These are phyloP conservation scores for Pichia nakasei DNA, from an alignment of 805 yeast species.

Conservation along the genomic window DNA sequence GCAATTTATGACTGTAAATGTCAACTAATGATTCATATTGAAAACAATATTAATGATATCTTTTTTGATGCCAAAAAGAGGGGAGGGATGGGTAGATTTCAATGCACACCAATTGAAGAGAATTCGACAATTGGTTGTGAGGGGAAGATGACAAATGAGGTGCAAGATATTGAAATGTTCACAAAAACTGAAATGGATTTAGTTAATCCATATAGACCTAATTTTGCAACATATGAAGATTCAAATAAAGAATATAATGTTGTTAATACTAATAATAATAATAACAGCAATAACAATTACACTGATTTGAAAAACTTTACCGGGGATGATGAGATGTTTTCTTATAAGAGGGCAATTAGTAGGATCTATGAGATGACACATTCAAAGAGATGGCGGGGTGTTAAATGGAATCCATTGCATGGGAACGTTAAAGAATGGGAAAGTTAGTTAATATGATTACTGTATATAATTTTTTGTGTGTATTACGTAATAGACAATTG, in stretches of 20 bases:
- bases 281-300: conserved; percentile 27
- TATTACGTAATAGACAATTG: too few relatives aligned
- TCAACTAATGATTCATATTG: conserved; percentile 45
- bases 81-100: conserved; percentile 3
- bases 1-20: conserved; percentile 64
- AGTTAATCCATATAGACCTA: conserved; percentile 60
- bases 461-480: too few relatives aligned
- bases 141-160: conserved; percentile 5
- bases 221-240: conserved; percentile 53
- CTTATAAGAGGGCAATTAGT: conserved; percentile 62
- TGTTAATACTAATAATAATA: conserved; percentile 9
- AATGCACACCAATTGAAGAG: conserved; percentile 13
- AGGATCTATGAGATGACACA: conserved; percentile 38
- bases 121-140: conserved; percentile 7
- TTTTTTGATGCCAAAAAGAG: background rate
- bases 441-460: too few relatives aligned
- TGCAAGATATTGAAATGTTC: conserved; percentile 60
- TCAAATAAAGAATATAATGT: conserved; percentile 28
- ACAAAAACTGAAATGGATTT: conserved; percentile 54
- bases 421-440: too few relatives aligned
- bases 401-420: conserved; percentile 57
- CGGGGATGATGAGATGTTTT: conserved; percentile 71
- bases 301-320: conserved; percentile 49
- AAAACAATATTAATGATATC: conserved; percentile 16
- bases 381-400: conserved; percentile 37